These are phyloP conservation scores for Agrocybe chaxingu DNA, from an alignment of 768 basidiomycete species.

Conservation along the genomic window DNA sequence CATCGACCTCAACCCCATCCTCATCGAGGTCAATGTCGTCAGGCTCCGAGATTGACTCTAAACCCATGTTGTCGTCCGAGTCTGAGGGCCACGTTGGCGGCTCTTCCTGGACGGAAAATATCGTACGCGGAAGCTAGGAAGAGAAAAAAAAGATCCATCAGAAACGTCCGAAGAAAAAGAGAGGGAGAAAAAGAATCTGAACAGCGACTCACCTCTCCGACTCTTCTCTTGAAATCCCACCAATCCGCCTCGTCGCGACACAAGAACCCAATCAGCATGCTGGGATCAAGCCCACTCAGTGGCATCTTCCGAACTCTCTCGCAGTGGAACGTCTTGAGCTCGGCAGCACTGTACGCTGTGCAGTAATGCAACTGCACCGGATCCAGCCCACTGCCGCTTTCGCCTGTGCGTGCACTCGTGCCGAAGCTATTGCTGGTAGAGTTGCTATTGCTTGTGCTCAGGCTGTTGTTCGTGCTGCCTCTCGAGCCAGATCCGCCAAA, in stretches of 20 bases:
- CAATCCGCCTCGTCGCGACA: slow-evolving; percentile 83
- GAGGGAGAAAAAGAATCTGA: neutral
- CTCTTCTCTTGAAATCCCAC: slow-evolving; percentile 71
- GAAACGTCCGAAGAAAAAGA: neutral
- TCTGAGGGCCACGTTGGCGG: slow-evolving; percentile 81
- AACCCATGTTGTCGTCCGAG: slow-evolving; percentile 71
- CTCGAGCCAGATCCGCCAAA: slow-evolving; percentile 19
- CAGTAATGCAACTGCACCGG: slow-evolving; percentile 60
- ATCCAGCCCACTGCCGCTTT: slow-evolving; percentile 30
- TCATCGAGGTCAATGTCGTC: slow-evolving; percentile 59
- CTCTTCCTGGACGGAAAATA: slow-evolving; percentile 87
- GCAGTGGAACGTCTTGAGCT: slow-evolving; percentile 91
- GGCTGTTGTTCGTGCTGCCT: slow-evolving; percentile 1
- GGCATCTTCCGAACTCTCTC: slow-evolving; percentile 97
- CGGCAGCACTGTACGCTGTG: slow-evolving; percentile 65
- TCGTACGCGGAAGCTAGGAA: slow-evolving; percentile 55
- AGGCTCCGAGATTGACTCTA: slow-evolving; percentile 82
- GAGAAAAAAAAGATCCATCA: slow-evolving; percentile 9
- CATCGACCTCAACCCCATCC: slow-evolving; percentile 31
- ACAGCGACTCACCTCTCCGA: slow-evolving; percentile 59
- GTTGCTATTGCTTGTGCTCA: slow-evolving; percentile 1
- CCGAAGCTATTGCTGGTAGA: neutral
- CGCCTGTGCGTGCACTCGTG: neutral
- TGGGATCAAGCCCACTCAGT: slow-evolving; percentile 86
- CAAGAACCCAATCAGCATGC: slow-evolving; percentile 94